Evolutionary conservation across 2,329 filamentous ascomycete species (phyloP).

Genomic region (Aspergillus sp.): DNA sequence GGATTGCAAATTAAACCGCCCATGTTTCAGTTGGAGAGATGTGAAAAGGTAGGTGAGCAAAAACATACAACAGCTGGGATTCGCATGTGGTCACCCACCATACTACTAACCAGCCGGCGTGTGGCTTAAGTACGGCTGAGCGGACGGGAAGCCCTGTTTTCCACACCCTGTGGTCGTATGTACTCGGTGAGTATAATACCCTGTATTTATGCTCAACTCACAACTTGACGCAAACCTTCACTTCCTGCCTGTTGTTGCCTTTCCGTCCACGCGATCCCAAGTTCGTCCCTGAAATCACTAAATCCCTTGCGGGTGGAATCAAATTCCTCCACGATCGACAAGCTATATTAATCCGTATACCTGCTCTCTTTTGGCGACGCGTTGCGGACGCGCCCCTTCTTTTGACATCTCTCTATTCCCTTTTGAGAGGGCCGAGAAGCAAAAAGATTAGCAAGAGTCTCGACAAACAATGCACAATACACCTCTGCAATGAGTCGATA

Average conservation of each 20-base stretch:
- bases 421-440: not conserved
- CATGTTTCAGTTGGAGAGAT: too few species aligned
- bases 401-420: not conserved
- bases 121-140: constrained; percentile 15
- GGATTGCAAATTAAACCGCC: too few species aligned
- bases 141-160: constrained; percentile 16
- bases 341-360: not conserved
- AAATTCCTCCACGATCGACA: not conserved
- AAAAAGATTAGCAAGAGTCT: not conserved
- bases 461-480: constrained; percentile 1
- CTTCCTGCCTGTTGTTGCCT: not conserved
- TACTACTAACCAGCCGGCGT: constrained; percentile 12
- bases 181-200: not conserved
- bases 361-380: not conserved
- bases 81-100: constrained; percentile 13
- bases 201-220: not conserved
- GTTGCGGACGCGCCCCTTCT: not conserved
- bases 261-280: not conserved
- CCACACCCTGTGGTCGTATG: constrained; percentile 14
- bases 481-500: constrained; percentile 67
- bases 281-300: not conserved
- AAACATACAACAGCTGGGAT: constrained; percentile 13
- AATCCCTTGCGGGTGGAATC: not conserved
- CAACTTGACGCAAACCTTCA: not conserved
- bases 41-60: not conserved